A percentile compares a stretch with the other conserved stretches of the same genome.
These are phyloP conservation scores for Verbena officinalis DNA, from an alignment of 257 asterid genomes.

Conservation along the genomic window DNA sequence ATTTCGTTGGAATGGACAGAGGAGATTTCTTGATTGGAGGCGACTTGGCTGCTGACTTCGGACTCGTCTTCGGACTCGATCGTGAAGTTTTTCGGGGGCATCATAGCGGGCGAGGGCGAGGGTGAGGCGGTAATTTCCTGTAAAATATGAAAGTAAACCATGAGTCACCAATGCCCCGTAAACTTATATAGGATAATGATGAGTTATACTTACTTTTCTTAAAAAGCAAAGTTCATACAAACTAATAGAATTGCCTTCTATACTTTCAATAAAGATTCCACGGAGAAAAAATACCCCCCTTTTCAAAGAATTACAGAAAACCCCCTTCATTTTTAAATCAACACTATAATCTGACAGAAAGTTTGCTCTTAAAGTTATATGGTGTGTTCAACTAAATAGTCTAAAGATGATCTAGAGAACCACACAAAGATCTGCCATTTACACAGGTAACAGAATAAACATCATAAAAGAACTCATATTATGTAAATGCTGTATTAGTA, in stretches of 20 bases:
- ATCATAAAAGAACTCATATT: too few species aligned
- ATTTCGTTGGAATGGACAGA: slow-evolving; percentile 47
- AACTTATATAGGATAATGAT: too few species aligned
- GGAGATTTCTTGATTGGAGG: slow-evolving; percentile 58
- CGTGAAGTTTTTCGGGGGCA: slow-evolving; percentile 44
- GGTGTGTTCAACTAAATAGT: background rate
- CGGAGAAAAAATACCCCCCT: too few species aligned
- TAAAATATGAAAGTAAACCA: background rate
- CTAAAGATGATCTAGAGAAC: too few species aligned
- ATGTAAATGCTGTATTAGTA: background rate
- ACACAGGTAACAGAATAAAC: too few species aligned
- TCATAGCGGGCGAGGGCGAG: slow-evolving; percentile 36
- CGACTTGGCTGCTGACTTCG: slow-evolving; percentile 70
- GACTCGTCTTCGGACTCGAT: slow-evolving; percentile 82
- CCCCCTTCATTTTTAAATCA: too few species aligned
- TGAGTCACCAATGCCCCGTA: background rate
- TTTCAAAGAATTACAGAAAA: too few species aligned
- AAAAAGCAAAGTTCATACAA: too few species aligned
- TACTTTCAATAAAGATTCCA: too few species aligned
- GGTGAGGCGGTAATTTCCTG: background rate
- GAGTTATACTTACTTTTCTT: too few species aligned
- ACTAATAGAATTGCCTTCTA: too few species aligned
- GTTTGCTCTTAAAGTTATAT: background rate
- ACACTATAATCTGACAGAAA: background rate
- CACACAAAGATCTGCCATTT: too few species aligned